These are phyloP conservation scores for Pythium scleroteichum DNA, from an alignment of 352 stramenopile genomes.

Conservation along the genomic window DNA sequence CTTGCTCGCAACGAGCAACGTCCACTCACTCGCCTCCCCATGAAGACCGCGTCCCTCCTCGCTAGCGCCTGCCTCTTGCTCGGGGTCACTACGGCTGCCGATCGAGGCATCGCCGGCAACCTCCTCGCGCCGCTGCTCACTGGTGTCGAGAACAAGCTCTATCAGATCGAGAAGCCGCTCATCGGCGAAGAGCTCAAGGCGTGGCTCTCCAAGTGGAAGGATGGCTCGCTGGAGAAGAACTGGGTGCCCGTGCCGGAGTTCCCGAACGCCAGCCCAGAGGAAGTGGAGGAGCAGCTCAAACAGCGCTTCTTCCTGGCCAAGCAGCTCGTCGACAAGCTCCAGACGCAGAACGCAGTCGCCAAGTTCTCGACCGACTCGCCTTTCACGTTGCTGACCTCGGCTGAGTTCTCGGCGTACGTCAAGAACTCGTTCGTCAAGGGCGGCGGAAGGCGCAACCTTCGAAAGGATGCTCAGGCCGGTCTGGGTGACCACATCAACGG, in stretches of 20 bases:
- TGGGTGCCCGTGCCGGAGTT: constrained; percentile 40
- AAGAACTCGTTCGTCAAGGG: constrained; percentile 34
- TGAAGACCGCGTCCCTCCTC: background rate
- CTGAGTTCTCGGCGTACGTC: constrained; percentile 50
- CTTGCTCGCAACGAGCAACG: too few relatives aligned
- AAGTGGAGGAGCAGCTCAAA: constrained; percentile 36
- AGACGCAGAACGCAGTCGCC: constrained; percentile 39
- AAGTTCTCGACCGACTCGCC: constrained; percentile 45
- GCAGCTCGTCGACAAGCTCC: constrained; percentile 36
- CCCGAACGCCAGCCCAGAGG: constrained; percentile 29
- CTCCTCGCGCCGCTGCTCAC: constrained; percentile 43
- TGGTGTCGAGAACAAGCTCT: constrained; percentile 46
- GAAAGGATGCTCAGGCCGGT: background rate
- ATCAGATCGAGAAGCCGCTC: constrained; percentile 41
- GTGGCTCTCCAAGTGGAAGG: constrained; percentile 38
- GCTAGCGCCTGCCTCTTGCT: too few relatives aligned
- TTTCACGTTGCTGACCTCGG: constrained; percentile 56
- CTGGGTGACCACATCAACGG: too few relatives aligned
- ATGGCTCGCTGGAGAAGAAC: constrained; percentile 29
- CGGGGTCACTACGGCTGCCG: too few relatives aligned
- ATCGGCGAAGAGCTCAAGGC: constrained; percentile 38
- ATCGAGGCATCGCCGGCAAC: background rate
- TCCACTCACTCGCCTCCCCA: background rate
- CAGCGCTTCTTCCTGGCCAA: constrained; percentile 55
- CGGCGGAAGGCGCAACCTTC: constrained; percentile 2